Evolutionary conservation across 345 rosid genomes (phyloP).

Genomic region (Streptanthus diversifolius): DNA sequence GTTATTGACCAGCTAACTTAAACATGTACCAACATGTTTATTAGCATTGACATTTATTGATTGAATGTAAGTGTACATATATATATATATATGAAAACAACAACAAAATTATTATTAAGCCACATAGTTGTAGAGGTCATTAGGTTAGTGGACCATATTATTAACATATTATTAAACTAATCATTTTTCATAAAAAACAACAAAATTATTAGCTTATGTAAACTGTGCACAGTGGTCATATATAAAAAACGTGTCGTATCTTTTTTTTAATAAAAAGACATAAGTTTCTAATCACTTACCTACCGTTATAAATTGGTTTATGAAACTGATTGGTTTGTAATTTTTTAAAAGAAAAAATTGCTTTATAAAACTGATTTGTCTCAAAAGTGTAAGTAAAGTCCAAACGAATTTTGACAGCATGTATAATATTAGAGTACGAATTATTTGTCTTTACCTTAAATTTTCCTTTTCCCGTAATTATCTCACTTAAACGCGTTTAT

Average conservation of each 20-base stretch:
- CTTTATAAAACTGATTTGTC: slow-evolving; percentile 3
- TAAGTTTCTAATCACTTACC: not conserved
- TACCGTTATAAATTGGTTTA: not conserved
- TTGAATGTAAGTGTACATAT: not conserved
- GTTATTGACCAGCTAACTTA: slow-evolving; percentile 19
- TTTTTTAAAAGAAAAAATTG: too few relatives aligned
- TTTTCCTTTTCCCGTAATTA: slow-evolving; percentile 22
- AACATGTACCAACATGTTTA: not conserved
- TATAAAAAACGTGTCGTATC: too few relatives aligned
- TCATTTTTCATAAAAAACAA: not conserved
- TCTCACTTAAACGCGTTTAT: slow-evolving; percentile 30
- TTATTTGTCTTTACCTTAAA: slow-evolving; percentile 13
- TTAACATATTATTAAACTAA: too few relatives aligned
- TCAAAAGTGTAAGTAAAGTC: slow-evolving; percentile 6
- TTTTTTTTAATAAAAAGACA: not conserved
- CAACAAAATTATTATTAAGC: not conserved
- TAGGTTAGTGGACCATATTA: too few relatives aligned
- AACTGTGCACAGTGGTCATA: not conserved
- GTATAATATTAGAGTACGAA: not conserved
- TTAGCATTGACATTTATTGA: slow-evolving; percentile 1
- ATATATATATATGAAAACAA: not conserved
- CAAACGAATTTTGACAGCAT: slow-evolving; percentile 4
- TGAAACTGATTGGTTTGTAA: too few relatives aligned
- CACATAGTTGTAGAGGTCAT: too few relatives aligned
- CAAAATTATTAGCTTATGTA: not conserved